Evolutionary conservation across 1,139 yeast species (phyloP).

Genomic region (Saccharomycopsis hybrid): DNA sequence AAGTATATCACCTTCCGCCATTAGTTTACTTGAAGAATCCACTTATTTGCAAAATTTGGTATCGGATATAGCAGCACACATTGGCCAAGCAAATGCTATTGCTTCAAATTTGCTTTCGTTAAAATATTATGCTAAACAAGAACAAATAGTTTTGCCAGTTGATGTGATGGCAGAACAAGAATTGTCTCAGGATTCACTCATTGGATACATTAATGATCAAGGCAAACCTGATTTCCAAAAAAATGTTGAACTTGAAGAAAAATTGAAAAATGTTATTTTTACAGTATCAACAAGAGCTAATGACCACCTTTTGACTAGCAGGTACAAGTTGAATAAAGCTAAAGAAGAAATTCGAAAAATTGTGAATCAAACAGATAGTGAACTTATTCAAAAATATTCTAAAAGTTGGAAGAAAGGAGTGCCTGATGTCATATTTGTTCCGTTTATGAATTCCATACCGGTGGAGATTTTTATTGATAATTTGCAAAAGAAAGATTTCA

Average conservation of each 20-base stretch:
- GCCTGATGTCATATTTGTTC: slow-evolving; percentile 64
- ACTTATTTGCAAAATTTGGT: slow-evolving; percentile 38
- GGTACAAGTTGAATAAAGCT: slow-evolving; percentile 41
- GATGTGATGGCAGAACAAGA: slow-evolving; percentile 49
- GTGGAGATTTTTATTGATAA: slow-evolving; percentile 53
- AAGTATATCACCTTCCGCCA: slow-evolving; percentile 50
- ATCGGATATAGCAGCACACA: slow-evolving; percentile 67
- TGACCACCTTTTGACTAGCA: slow-evolving; percentile 70
- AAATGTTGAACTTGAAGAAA: slow-evolving; percentile 28
- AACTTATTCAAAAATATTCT: slow-evolving; percentile 31
- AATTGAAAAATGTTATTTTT: slow-evolving; percentile 54
- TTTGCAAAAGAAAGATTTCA: slow-evolving; percentile 60
- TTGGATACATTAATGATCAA: slow-evolving; percentile 41
- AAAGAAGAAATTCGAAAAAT: slow-evolving; percentile 30
- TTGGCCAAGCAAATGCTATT: slow-evolving; percentile 77
- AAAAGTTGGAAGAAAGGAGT: slow-evolving; percentile 40
- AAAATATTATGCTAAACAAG: slow-evolving; percentile 51
- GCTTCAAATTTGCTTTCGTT: slow-evolving; percentile 61
- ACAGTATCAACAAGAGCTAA: slow-evolving; percentile 72
- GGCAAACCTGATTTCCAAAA: slow-evolving; percentile 26
- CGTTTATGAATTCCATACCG: slow-evolving; percentile 64
- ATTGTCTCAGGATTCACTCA: slow-evolving; percentile 58
- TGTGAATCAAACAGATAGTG: slow-evolving; percentile 26
- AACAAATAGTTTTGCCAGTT: slow-evolving; percentile 51
- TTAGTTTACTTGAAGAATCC: slow-evolving; percentile 43